Evolutionary conservation across 768 basidiomycete species (phyloP), one percentile per base, ranked within the genome.

Genomic region (Suillus hirtellus): DNA sequence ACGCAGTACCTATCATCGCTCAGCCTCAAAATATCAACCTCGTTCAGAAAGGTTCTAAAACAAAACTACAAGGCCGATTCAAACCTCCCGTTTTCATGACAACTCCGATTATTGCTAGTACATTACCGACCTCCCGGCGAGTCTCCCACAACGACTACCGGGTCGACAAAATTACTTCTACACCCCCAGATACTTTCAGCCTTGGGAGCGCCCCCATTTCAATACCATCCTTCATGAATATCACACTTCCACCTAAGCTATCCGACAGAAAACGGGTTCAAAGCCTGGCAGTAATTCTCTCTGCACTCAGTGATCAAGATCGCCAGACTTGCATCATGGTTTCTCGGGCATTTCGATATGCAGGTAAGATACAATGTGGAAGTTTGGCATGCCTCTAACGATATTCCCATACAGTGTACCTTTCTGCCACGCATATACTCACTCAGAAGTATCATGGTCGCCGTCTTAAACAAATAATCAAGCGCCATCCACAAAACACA

Each of bases 261-360:
- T 76, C 84, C 0, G 83, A 89, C 60, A 77, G 89, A 38, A 89
- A 83, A 72, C 78, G 75, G 60, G 84, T 88, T 4, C 68, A 79
- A 24, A 70, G 66, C 3, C 83, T 87, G 73, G 79, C 89, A 5
- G 59, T 90, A 37, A 74, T 87, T 17, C 75, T 92, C 8, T 82
- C 83, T 63, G 76, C 73, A 6, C 73, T 90, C 3, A 75, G 78
- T 5, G 66, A 77, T 8, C 60, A 70, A 58, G 85, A 87, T 59
- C 75, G 88, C 7, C 64, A 62, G 7, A 69, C 70, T 31, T 86
- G 87, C 62, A 69, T 72, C n/a, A 72, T 80, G 37, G 87, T 87
- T 15, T 90, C 87, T 14, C 82, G 82, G 60, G 78, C 81, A 43
- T 81, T 90, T 68, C 82, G 88, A 56, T 88, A 89, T 72, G 85